phyloP scores from a whole-genome alignment of 345 rosid species.

The Limnanthes douglasii region DNA sequence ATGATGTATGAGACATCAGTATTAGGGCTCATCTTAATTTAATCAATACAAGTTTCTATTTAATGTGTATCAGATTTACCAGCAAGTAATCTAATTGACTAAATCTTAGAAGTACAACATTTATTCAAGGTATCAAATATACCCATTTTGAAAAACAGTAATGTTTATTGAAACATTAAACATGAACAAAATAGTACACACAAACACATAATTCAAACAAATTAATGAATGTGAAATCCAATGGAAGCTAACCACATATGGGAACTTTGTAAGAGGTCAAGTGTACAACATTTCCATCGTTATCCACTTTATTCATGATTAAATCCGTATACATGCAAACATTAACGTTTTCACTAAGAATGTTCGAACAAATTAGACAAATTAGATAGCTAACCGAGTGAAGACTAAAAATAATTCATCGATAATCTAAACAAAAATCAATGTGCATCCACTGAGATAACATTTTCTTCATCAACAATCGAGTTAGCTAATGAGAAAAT shows the following conservation, averaged over 20 bases:
- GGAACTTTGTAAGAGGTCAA: conserved; percentile 61
- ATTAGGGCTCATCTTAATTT: conserved; percentile 32
- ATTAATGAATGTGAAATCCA: neutral
- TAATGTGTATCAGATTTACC: conserved; percentile 38
- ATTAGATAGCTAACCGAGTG: no score
- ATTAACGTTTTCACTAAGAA: conserved; percentile 1
- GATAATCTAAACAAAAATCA: no score
- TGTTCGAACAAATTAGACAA: no score
- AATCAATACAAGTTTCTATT: conserved; percentile 37
- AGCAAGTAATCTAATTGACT: conserved; percentile 47
- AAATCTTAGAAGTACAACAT: conserved; percentile 41
- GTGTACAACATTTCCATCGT: conserved; percentile 69
- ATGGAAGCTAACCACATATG: conserved; percentile 32
- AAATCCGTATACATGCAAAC: conserved; percentile 65
- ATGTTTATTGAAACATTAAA: conserved; percentile 5
- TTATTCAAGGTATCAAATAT: conserved; percentile 18
- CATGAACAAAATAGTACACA: neutral
- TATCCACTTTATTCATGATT: conserved; percentile 82
- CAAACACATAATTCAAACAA: neutral
- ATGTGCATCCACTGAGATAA: no score
- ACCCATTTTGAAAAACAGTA: conserved; percentile 15
- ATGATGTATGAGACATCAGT: conserved; percentile 39
- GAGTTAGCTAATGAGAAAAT: no score
- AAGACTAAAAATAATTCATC: no score
- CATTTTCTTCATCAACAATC: no score